Evolutionary conservation across 73 alveolate species (phyloP).

Genomic region (Paramecium tetraurelia): DNA sequence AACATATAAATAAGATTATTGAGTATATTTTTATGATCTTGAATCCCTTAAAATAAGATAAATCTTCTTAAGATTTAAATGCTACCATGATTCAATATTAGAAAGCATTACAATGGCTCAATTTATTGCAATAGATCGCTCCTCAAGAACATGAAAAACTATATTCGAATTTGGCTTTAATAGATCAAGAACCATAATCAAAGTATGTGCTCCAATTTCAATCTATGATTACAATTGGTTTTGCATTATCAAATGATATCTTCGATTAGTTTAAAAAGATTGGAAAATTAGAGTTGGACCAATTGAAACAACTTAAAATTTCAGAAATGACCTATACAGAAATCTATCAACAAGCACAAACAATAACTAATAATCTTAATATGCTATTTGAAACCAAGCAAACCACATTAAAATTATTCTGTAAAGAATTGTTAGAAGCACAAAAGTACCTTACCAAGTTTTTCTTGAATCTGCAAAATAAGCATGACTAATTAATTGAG

Average conservation of each 20-base stretch:
- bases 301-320: background rate
- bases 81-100: background rate
- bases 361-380: background rate
- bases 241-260: background rate
- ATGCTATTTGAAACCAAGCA: background rate
- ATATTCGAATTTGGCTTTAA: background rate
- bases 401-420: background rate
- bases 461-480: background rate
- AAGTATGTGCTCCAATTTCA: background rate
- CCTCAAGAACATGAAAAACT: conserved; percentile 1
- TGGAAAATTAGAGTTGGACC: background rate
- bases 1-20: background rate
- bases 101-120: background rate
- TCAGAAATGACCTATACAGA: background rate
- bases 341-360: background rate
- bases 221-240: background rate
- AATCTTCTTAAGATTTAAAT: background rate
- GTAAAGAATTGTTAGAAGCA: conserved; percentile 3
- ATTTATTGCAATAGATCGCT: background rate
- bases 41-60: background rate
- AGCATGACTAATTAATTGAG: background rate
- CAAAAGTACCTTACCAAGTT: background rate
- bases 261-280: background rate
- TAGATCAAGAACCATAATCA: background rate
- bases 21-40: conserved; percentile 2